Conservation (phyloP, 225 moss, liverwort and hornwort genomes). For the Physcomitrium patens region DNA sequence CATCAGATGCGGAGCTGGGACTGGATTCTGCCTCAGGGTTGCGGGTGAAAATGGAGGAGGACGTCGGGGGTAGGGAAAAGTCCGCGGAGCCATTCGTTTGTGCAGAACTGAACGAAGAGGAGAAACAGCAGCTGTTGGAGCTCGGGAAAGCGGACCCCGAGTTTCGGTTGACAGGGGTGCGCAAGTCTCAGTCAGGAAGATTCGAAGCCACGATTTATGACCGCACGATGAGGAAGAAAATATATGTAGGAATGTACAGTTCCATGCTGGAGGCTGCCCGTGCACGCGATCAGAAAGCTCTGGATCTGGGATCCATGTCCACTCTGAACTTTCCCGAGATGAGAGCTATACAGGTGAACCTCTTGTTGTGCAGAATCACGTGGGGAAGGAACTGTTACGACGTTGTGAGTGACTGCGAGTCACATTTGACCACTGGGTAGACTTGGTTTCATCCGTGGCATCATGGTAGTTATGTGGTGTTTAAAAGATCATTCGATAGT, state of each 20-base stretch:
- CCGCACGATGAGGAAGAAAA: constrained; percentile 79
- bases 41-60: constrained; percentile 56
- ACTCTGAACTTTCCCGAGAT: constrained; percentile 65
- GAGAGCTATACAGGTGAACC: constrained; percentile 43
- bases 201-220: constrained; percentile 77
- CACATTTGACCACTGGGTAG: no score
- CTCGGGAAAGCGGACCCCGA: constrained; percentile 63
- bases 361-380: background rate
- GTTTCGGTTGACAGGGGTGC: constrained; percentile 62
- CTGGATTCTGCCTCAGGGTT: constrained; percentile 37
- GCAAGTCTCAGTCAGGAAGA: constrained; percentile 74
- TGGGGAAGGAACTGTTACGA: background rate
- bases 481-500: no score
- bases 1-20: constrained; percentile 51
- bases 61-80: background rate
- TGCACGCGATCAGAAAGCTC: constrained; percentile 70
- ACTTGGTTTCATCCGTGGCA: no score
- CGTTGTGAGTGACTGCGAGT: background rate
- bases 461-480: no score
- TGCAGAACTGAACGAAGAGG: constrained; percentile 65
- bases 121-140: constrained; percentile 50
- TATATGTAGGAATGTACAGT: constrained; percentile 64
- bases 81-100: constrained; percentile 43
- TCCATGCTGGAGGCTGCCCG: constrained; percentile 67
- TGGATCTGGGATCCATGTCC: constrained; percentile 69